These are phyloP conservation scores for Fonsecaea nubica DNA, from an alignment of 2,329 filamentous ascomycete genomes.

Conservation along the genomic window DNA sequence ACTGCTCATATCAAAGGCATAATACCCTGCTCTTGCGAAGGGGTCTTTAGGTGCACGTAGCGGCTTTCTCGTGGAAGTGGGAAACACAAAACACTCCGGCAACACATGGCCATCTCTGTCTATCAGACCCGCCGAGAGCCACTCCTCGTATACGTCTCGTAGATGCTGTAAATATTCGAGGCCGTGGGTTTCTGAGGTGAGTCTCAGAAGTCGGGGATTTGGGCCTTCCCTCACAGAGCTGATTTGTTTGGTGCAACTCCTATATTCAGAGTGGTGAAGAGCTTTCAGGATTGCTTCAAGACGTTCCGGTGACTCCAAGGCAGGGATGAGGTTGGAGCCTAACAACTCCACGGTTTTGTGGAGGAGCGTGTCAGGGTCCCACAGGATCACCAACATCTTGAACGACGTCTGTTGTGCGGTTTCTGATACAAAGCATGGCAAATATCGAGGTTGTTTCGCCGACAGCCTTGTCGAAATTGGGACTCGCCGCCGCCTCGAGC, in stretches of 20 bases:
- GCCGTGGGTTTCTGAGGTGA: slow-evolving; percentile 32
- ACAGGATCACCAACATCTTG: slow-evolving; percentile 40
- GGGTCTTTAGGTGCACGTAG: slow-evolving; percentile 35
- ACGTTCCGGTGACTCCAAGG: slow-evolving; percentile 37
- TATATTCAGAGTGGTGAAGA: slow-evolving; percentile 30
- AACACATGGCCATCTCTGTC: slow-evolving; percentile 34
- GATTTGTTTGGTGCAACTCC: slow-evolving; percentile 23
- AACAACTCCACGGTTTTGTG: slow-evolving; percentile 40
- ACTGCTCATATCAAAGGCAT: slow-evolving; percentile 41
- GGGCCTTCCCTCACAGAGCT: slow-evolving; percentile 21
- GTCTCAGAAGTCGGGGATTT: slow-evolving; percentile 19
- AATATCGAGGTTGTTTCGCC: not conserved
- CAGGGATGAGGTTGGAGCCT: slow-evolving; percentile 37
- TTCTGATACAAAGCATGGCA: slow-evolving; percentile 24
- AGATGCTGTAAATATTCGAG: slow-evolving; percentile 38
- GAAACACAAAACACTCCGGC: slow-evolving; percentile 38
- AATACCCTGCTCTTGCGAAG: slow-evolving; percentile 39
- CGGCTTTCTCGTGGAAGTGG: slow-evolving; percentile 31
- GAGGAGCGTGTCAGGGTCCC: slow-evolving; percentile 39
- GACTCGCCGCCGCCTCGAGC: not conserved
- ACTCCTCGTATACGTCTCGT: slow-evolving; percentile 34
- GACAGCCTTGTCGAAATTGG: not conserved
- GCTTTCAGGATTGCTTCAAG: slow-evolving; percentile 37
- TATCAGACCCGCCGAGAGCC: slow-evolving; percentile 36
- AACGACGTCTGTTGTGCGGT: slow-evolving; percentile 5